Conservation (phyloP, 441 rosid genomes). For the Sinapis alba region DNA sequence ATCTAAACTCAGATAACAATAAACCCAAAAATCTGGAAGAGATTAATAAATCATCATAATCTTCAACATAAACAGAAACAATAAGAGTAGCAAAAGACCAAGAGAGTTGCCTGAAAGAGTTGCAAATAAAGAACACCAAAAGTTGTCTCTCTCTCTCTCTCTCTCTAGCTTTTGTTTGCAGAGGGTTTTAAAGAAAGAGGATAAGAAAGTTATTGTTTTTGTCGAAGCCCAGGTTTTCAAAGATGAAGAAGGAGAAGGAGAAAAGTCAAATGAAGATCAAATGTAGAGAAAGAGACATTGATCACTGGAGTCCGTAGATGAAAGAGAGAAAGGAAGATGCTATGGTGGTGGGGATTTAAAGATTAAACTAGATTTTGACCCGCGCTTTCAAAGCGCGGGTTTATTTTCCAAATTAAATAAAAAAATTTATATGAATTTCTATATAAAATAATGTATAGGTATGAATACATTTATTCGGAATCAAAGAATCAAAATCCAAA, state of each 20-base stretch:
- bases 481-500: too few relatives aligned
- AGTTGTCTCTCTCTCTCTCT: conserved; percentile 22
- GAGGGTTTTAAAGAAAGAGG: neutral
- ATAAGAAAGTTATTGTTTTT: conserved; percentile 11
- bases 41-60: neutral
- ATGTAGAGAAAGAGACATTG: conserved; percentile 31
- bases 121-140: conserved; percentile 20
- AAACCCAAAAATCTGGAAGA: neutral
- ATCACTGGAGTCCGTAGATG: neutral
- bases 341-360: conserved; percentile 24
- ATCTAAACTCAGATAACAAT: conserved; percentile 1
- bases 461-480: too few relatives aligned
- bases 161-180: neutral
- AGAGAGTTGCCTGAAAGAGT: conserved; percentile 30
- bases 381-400: too few relatives aligned
- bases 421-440: too few relatives aligned
- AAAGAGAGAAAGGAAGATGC: conserved; percentile 5
- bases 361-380: too few relatives aligned
- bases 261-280: conserved; percentile 33
- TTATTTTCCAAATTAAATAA: too few relatives aligned
- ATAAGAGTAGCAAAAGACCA: conserved; percentile 1
- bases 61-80: neutral
- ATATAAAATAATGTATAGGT: too few relatives aligned
- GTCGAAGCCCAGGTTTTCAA: neutral
- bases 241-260: conserved; percentile 15